A percentile compares a stretch with the other conserved stretches of the same genome.
Evolutionary conservation across 768 basidiomycete species (phyloP).

Genomic region (Tephrocybe sp.): DNA sequence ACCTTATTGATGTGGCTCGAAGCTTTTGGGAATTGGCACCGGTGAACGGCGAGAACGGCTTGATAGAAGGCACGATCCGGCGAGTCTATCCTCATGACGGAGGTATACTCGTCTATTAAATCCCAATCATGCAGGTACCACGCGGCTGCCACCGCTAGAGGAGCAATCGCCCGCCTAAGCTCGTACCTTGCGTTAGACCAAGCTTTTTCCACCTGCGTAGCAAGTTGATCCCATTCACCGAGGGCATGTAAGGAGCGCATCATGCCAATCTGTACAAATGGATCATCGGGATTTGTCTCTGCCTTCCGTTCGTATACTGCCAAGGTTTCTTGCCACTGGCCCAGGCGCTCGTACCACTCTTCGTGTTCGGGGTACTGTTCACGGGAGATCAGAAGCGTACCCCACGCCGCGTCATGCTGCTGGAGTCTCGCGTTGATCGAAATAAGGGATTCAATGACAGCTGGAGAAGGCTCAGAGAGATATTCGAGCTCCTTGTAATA

Average conservation of each 20-base stretch:
- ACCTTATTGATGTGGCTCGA: constrained; percentile 87
- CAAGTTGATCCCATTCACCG: constrained; percentile 94
- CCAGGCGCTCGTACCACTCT: constrained; percentile 98
- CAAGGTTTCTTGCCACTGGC: constrained; percentile 93
- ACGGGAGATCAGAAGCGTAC: constrained; percentile 85
- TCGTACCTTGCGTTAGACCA: constrained; percentile 85
- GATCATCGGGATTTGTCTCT: constrained; percentile 69
- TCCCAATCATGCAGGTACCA: constrained; percentile 98
- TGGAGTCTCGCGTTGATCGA: constrained; percentile 95
- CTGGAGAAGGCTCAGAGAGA: constrained; percentile 85
- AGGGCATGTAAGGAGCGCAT: constrained; percentile 97
- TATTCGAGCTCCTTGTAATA: constrained; percentile 99
- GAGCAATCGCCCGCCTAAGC: constrained; percentile 86
- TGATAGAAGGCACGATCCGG: constrained; percentile 94
- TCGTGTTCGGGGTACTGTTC: constrained; percentile 93
- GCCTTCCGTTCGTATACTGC: constrained; percentile 79
- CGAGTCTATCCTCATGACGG: constrained; percentile 88
- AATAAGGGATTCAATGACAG: constrained; percentile 92
- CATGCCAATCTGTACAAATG: constrained; percentile 79
- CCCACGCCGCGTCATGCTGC: constrained; percentile 97
- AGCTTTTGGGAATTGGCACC: constrained; percentile 92
- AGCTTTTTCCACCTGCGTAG: constrained; percentile 79
- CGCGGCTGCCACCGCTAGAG: constrained; percentile 94
- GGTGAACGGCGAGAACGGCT: constrained; percentile 92
- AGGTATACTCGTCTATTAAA: constrained; percentile 95